Conservation (phyloP, 179 eudicot species). For the Pouteria campechiana region DNA sequence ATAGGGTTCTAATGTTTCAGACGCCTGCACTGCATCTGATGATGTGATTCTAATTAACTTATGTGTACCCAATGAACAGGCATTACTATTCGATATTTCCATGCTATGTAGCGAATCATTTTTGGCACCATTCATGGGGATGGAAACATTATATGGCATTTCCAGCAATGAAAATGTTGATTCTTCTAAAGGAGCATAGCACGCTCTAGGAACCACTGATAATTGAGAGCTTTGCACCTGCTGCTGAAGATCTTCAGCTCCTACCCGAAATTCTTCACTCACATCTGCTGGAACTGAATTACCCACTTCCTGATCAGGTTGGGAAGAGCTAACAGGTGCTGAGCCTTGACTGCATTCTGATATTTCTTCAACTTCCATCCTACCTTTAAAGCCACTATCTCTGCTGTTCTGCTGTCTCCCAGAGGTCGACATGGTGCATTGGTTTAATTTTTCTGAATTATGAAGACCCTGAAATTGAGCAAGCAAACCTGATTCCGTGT, state of each 20-base stretch:
- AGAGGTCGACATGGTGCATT: constrained; percentile 34
- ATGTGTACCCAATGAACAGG: constrained; percentile 24
- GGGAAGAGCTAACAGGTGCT: constrained; percentile 36
- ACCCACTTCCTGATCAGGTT: constrained; percentile 34
- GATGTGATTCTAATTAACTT: constrained; percentile 37
- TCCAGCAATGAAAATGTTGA: constrained; percentile 35
- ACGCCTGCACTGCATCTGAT: constrained; percentile 24
- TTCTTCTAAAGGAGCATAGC: constrained; percentile 27
- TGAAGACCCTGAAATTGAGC: constrained; percentile 63
- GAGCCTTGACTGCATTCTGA: constrained; percentile 72
- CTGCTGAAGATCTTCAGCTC: constrained; percentile 29
- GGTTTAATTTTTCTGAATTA: constrained; percentile 32
- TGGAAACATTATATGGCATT: constrained; percentile 33
- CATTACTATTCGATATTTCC: constrained; percentile 17
- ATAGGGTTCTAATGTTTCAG: no score
- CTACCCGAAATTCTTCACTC: constrained; percentile 29
- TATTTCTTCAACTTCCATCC: constrained; percentile 45
- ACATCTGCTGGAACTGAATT: constrained; percentile 16
- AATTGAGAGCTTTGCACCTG: constrained; percentile 26
- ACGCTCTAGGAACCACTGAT: constrained; percentile 28
- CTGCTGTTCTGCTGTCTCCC: constrained; percentile 39
- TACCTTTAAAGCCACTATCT: constrained; percentile 40
- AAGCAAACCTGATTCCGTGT: constrained; percentile 76
- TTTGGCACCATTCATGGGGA: constrained; percentile 27
- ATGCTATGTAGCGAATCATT: constrained; percentile 27